A percentile compares a stretch with the other conserved stretches of the same genome.
Evolutionary conservation across 352 stramenopile genomes (phyloP).

Genomic region (Phytophthora pluvialis): DNA sequence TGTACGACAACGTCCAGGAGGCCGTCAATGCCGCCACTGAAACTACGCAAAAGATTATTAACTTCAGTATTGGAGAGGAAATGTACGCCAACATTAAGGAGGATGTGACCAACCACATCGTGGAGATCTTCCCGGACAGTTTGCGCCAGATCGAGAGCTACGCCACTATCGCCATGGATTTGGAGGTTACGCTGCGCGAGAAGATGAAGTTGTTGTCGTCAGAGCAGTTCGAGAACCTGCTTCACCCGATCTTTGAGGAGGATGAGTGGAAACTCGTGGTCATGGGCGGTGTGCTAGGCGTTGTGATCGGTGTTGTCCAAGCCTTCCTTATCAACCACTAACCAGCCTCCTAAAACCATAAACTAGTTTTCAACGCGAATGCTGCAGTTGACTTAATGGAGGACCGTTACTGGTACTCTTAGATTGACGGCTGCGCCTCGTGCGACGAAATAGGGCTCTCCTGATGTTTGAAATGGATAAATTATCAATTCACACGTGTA

Average conservation of each 20-base stretch:
- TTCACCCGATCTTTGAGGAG: constrained; percentile 99
- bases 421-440: constrained; percentile 7
- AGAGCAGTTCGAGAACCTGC: constrained; percentile 94
- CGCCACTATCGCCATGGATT: constrained; percentile 91
- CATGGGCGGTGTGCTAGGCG: constrained; percentile 94
- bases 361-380: constrained; percentile 10
- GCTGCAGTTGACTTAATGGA: constrained; percentile 5
- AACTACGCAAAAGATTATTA: constrained; percentile 86
- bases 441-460: constrained; percentile 3
- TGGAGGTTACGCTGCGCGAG: constrained; percentile 92
- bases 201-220: constrained; percentile 92
- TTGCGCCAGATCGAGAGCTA: constrained; percentile 94
- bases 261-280: constrained; percentile 98
- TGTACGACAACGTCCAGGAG: constrained; percentile 89
- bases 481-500: constrained; percentile 56
- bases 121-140: constrained; percentile 86
- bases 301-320: constrained; percentile 93
- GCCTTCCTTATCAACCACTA: constrained; percentile 89
- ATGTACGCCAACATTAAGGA: constrained; percentile 89
- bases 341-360: constrained; percentile 3
- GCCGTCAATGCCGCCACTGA: constrained; percentile 82
- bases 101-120: constrained; percentile 89
- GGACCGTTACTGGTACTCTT: not conserved
- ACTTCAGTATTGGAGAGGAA: constrained; percentile 82
- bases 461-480: constrained; percentile 47